Percentiles rank a stretch among this genome's conserved stretches.
phyloP scores from a whole-genome alignment of 495 filamentous ascomycete species.

The Peziza echinospora region DNA sequence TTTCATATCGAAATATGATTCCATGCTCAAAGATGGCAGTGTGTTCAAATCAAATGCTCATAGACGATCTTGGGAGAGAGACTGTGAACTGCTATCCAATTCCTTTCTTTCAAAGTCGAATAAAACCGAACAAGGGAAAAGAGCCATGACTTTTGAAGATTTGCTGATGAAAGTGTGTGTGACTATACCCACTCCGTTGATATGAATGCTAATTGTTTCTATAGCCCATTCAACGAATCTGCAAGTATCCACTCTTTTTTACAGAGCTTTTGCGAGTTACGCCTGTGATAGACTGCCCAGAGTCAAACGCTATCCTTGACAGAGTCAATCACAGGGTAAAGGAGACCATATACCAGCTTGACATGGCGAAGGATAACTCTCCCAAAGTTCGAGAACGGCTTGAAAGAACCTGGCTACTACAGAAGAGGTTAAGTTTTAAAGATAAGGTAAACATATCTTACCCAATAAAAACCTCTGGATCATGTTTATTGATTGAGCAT shows the following conservation, averaged over 20 bases:
- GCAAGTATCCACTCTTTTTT: conserved; percentile 79
- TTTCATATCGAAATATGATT: conserved; percentile 68
- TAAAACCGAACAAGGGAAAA: conserved; percentile 39
- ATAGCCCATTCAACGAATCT: conserved; percentile 82
- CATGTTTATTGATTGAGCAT: no score
- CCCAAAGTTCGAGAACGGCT: conserved; percentile 32
- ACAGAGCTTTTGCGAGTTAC: conserved; percentile 62
- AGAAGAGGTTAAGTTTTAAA: conserved; percentile 52
- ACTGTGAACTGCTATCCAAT: conserved; percentile 65
- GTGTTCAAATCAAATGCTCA: not conserved
- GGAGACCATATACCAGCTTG: conserved; percentile 50
- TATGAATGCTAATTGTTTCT: no score
- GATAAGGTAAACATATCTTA: conserved; percentile 40
- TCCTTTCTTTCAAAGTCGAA: conserved; percentile 50
- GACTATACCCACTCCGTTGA: conserved; percentile 2
- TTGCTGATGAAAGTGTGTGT: conserved; percentile 64
- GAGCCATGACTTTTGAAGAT: conserved; percentile 59
- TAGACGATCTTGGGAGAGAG: conserved; percentile 44
- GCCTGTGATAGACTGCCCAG: conserved; percentile 61
- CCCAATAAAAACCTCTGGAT: no score
- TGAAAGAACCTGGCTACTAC: conserved; percentile 56
- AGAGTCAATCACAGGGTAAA: conserved; percentile 50
- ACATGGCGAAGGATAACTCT: conserved; percentile 47
- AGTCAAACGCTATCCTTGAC: conserved; percentile 55
- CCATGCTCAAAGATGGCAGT: conserved; percentile 49